These are phyloP conservation scores for Melaleuca quinquenervia DNA, from an alignment of 345 rosid species.

Conservation along the genomic window DNA sequence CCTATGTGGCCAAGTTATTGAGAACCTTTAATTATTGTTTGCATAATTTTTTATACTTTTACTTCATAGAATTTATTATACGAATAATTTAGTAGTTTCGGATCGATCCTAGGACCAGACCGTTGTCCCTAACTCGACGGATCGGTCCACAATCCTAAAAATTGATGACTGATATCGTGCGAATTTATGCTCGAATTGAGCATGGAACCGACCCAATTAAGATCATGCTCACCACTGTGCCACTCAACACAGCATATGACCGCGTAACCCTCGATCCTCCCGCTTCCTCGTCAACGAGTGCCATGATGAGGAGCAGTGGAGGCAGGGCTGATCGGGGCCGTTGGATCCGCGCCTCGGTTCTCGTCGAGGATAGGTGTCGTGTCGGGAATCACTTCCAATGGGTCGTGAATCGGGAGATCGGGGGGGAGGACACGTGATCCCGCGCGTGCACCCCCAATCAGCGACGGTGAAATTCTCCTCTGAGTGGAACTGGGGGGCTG, in stretches of 20 bases:
- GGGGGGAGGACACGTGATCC: background rate
- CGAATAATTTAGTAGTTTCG: no score
- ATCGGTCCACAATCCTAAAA: no score
- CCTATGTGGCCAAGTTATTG: no score
- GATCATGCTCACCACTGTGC: no score
- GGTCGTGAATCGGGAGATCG: background rate
- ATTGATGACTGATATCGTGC: no score
- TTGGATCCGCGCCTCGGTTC: background rate
- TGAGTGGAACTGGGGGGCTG: background rate
- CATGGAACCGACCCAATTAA: no score
- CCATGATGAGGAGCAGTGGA: background rate
- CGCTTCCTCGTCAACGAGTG: background rate
- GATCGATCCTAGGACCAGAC: no score
- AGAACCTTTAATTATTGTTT: no score
- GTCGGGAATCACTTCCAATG: background rate
- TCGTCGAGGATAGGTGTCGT: background rate
- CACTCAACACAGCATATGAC: background rate
- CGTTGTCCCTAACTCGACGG: no score
- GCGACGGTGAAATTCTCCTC: background rate
- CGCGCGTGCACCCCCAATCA: background rate
- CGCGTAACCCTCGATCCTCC: background rate
- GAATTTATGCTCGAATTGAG: no score
- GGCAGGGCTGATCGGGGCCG: background rate
- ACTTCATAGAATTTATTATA: no score
- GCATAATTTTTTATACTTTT: no score